A percentile compares a stretch with the other conserved stretches of the same genome.
These are phyloP conservation scores for Naganishia liquefaciens DNA, from an alignment of 1,284 basidiomycete species.

Conservation along the genomic window DNA sequence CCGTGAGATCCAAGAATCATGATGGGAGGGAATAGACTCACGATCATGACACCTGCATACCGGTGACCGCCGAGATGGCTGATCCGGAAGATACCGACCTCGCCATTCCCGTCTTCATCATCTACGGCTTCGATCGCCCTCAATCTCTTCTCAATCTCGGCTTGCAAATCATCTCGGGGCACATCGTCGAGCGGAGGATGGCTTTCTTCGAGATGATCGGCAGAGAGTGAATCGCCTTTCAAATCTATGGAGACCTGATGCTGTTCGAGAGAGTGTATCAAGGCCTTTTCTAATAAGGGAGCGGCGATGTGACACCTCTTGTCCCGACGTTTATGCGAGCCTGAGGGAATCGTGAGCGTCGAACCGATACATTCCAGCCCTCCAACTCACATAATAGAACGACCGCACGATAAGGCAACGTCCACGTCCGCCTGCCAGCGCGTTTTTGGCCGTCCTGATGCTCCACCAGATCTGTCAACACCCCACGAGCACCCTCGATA, in stretches of 20 bases:
- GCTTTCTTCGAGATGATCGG: slow-evolving; percentile 64
- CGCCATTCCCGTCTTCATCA: slow-evolving; percentile 54
- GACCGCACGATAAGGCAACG: slow-evolving; percentile 71
- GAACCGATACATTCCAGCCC: neutral
- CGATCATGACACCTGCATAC: slow-evolving; percentile 87
- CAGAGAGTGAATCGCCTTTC: slow-evolving; percentile 54
- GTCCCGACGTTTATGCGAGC: slow-evolving; percentile 87
- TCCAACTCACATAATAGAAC: slow-evolving; percentile 70
- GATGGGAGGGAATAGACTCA: slow-evolving; percentile 53
- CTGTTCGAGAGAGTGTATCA: slow-evolving; percentile 44
- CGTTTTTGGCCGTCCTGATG: slow-evolving; percentile 57
- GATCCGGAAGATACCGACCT: slow-evolving; percentile 75
- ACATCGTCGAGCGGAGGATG: slow-evolving; percentile 58
- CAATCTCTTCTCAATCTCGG: slow-evolving; percentile 58
- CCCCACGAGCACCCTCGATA: slow-evolving; percentile 64
- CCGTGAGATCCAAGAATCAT: too few relatives aligned
- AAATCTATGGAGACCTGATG: slow-evolving; percentile 51
- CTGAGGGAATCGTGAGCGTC: slow-evolving; percentile 54
- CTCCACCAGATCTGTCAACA: slow-evolving; percentile 67
- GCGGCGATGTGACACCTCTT: slow-evolving; percentile 85
- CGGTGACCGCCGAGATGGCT: slow-evolving; percentile 90
- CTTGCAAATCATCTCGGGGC: slow-evolving; percentile 58
- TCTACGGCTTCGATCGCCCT: slow-evolving; percentile 54
- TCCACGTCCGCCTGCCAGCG: slow-evolving; percentile 58
- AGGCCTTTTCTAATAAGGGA: slow-evolving; percentile 67